A percentile compares a stretch with the other conserved stretches of the same genome.
Evolutionary conservation across 2,329 filamentous ascomycete species (phyloP).

Genomic region (Neopestalotiopsis sp.): DNA sequence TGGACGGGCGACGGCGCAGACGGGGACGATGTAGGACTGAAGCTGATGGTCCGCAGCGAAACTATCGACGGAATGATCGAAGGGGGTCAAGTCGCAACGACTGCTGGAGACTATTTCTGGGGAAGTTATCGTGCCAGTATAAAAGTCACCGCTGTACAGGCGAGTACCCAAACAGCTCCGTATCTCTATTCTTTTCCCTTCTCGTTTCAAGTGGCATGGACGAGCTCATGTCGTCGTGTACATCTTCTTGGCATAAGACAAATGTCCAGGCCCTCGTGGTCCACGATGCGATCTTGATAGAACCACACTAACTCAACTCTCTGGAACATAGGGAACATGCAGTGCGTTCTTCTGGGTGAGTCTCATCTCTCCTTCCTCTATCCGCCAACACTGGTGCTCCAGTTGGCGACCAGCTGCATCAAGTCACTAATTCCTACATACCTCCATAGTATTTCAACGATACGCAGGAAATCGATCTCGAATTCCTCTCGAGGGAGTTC

Average conservation of each 20-base stretch:
- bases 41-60: conserved; percentile 58
- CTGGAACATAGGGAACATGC: conserved; percentile 63
- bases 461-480: conserved; percentile 81
- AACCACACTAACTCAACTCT: no score
- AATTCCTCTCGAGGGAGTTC: conserved; percentile 75
- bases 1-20: conserved; percentile 51
- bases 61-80: conserved; percentile 59
- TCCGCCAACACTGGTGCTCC: background rate
- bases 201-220: no score
- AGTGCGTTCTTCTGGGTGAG: conserved; percentile 80
- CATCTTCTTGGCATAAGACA: no score
- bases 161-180: no score
- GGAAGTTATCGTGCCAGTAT: conserved; percentile 74
- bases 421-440: background rate
- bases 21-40: conserved; percentile 56
- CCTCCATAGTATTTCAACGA: conserved; percentile 74
- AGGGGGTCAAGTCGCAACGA: conserved; percentile 68
- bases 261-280: no score
- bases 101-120: conserved; percentile 67
- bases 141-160: conserved; percentile 60
- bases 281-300: no score
- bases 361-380: conserved; percentile 7
- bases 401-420: background rate
- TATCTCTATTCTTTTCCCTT: no score
- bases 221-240: no score